These are phyloP conservation scores for Stylosanthes scabra DNA, from an alignment of 331 rosid genomes.

Conservation along the genomic window DNA sequence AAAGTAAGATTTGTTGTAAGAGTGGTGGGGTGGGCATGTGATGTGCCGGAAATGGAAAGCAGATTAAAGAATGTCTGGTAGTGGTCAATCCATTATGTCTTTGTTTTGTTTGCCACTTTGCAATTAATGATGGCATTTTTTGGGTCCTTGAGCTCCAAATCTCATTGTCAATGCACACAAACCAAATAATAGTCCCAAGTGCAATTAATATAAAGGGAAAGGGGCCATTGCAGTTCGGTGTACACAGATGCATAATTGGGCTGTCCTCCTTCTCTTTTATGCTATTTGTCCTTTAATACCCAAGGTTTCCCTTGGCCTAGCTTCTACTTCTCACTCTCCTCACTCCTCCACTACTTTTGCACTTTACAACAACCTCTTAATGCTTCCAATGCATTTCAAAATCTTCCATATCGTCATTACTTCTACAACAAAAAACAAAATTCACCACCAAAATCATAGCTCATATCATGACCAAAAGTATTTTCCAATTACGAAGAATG, in stretches of 20 bases:
- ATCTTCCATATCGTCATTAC: background rate
- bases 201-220: constrained; percentile 41
- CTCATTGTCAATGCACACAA: constrained; percentile 50
- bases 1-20: too few relatives aligned
- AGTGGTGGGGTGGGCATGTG: too few relatives aligned
- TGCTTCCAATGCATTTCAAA: background rate
- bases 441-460: too few relatives aligned
- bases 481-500: too few relatives aligned
- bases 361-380: background rate
- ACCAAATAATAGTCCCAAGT: constrained; percentile 15
- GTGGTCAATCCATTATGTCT: constrained; percentile 41
- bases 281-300: constrained; percentile 32
- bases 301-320: constrained; percentile 10
- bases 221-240: constrained; percentile 38
- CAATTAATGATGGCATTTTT: constrained; percentile 60
- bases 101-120: constrained; percentile 28
- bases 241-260: constrained; percentile 15
- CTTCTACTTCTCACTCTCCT: constrained; percentile 16
- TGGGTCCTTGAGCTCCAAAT: constrained; percentile 63
- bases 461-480: too few relatives aligned
- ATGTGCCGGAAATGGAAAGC: constrained; percentile 42
- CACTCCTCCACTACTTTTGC: too few relatives aligned
- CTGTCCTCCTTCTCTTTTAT: constrained; percentile 29
- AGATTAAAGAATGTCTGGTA: constrained; percentile 54
- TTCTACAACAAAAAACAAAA: too few relatives aligned